Base-by-base conservation (phyloP, 2,329 filamentous ascomycete species). In the Exutisphaerella laricina region DNA sequence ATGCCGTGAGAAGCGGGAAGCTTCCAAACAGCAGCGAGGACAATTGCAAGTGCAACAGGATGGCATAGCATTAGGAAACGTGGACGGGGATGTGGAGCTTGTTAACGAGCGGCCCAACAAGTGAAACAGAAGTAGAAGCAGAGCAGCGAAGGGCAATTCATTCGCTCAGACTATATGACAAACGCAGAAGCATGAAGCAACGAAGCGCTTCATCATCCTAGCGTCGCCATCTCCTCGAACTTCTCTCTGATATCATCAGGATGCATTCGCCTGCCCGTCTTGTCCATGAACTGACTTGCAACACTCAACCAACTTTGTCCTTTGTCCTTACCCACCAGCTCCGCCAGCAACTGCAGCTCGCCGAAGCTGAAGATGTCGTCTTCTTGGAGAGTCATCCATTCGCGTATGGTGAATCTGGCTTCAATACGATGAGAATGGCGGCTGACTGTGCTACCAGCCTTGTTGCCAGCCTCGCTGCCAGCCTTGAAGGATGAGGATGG, bases 241-340 rank as follows among this genome's bases (percentile, higher is more conserved):
- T 69, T 72, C 47, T 66, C 61, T 51, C 63, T 59, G 23, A 73
- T 63, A 16, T 69, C 63, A 3, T 69, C 63, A 1, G 69, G 62
- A 49, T 66, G 61, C 18, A 75, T 51, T 3, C 61, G 58, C 29
- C 70, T 61, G 2, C 72, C 72, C 1, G 71, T 77, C 57, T 66
- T 66, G 41, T 74, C 70, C 41, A 61, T 68, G 61, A 76, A 76
- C 17, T 61, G 59, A 39, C 66, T 68, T 34, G 69, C 68, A 2
- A 77, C 60, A 4, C 68, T 57, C 10, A 69, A 48, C 73, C 73
- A 77, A 30, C 67, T 66, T 49, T 66, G 28, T 9, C 39, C 37
- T 1, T 25, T 25, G 56, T 23, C 61, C 56, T 40, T 66, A 33
- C 64, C 59, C 39, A 63, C 59, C 28, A 73, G 58, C 17, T 75